A percentile compares a stretch with the other conserved stretches of the same genome.
phyloP scores from a whole-genome alignment of 495 filamentous ascomycete genomes.

The Penicillium cinerascens region DNA sequence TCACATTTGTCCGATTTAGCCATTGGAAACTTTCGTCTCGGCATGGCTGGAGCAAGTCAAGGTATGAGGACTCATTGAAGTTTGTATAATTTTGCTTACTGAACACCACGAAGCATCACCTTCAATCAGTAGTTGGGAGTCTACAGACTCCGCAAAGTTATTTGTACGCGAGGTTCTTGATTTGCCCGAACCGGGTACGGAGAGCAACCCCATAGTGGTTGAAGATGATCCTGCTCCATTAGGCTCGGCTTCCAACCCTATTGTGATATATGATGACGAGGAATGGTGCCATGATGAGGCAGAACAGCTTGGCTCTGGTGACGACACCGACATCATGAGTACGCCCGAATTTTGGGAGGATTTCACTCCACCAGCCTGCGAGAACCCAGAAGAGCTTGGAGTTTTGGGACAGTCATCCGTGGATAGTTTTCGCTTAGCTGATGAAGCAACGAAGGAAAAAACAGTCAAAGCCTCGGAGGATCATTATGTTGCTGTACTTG shows the following conservation, averaged over 20 bases:
- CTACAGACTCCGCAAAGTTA: constrained; percentile 1
- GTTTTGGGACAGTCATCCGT: too few relatives aligned
- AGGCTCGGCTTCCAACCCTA: constrained; percentile 2
- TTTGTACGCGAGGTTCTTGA: background rate
- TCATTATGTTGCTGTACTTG: too few relatives aligned
- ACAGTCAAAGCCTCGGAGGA: too few relatives aligned
- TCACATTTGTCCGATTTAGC: background rate
- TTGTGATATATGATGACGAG: background rate
- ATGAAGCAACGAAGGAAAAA: too few relatives aligned
- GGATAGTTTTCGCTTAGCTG: too few relatives aligned
- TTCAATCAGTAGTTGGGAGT: background rate
- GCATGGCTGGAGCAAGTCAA: background rate
- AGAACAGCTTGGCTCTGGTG: background rate
- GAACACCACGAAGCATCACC: background rate
- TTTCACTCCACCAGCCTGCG: too few relatives aligned
- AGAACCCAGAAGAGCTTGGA: too few relatives aligned
- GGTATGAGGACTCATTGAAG: background rate
- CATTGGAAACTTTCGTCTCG: background rate
- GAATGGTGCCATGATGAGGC: background rate
- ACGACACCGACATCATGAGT: constrained; percentile 1
- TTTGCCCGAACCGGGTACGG: background rate
- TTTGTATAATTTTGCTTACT: background rate
- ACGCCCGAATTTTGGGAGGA: constrained; percentile 3
- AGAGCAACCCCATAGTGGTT: constrained; percentile 1
- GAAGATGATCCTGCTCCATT: constrained; percentile 1